A percentile compares a stretch with the other conserved stretches of the same genome.
These are phyloP conservation scores for Fremontodendron californicum DNA, from an alignment of 345 rosid genomes.

Conservation along the genomic window DNA sequence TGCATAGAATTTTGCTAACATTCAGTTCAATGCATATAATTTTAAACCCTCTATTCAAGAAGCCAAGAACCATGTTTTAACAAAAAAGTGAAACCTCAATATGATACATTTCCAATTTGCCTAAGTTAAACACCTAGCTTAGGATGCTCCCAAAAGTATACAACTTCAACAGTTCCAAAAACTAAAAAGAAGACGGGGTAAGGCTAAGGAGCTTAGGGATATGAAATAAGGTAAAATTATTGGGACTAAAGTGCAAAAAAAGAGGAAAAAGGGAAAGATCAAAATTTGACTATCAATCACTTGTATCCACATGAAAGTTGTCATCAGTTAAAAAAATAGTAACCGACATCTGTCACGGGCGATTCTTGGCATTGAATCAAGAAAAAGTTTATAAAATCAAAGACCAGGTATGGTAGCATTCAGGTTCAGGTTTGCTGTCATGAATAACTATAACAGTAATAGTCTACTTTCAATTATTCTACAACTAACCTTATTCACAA, in stretches of 20 bases:
- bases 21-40: neutral
- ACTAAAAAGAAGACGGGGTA: neutral
- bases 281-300: neutral
- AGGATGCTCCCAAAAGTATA: neutral
- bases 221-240: neutral
- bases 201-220: neutral
- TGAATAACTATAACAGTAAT: neutral
- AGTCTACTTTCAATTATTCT: neutral
- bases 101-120: neutral
- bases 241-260: neutral
- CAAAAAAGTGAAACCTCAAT: too few relatives aligned
- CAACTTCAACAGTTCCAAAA: neutral
- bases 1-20: too few relatives aligned
- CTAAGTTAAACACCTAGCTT: neutral
- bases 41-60: neutral
- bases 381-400: neutral
- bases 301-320: neutral
- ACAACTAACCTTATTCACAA: neutral
- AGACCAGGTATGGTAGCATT: neutral
- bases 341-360: constrained; percentile 10
- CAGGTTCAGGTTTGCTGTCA: neutral
- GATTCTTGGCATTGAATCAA: neutral
- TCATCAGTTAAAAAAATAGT: too few relatives aligned
- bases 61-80: neutral
- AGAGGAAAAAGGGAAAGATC: neutral